Base-by-base conservation (phyloP, 208 protist genomes). In the Leishmania braziliensis region DNA sequence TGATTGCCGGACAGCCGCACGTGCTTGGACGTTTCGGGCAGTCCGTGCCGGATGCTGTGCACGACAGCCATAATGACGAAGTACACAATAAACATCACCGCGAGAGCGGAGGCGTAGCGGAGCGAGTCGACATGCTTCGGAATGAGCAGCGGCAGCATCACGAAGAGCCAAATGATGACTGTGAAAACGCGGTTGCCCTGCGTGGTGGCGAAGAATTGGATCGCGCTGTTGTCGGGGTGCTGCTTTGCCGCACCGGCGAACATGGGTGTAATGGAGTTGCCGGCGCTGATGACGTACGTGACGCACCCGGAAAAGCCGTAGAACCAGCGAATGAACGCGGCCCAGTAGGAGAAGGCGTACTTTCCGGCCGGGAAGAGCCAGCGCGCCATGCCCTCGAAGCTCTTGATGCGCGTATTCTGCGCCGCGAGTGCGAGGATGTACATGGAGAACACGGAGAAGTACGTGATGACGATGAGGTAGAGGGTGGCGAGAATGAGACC, bases 41-140 rank as follows among this genome's bases (percentile, higher is more conserved):
- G 54, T 0, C 86, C 83, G 75, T 89, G 50, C 20, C 74, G 78
- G 81, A 77, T 83, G 77, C 84, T 88, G 81, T 90, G 86, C 26
- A 91, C 81, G 23, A 84, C 78, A 48, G 91, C 86, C 48, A 92
- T 77, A 51, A 95, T 78, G 63, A 80, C 75, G 36, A 89, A 86
- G 78, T 86, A 89, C 60, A 91, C 75, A 66, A 94, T 93, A 36
- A 91, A 89, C 8, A 76, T 36, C 46, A 94, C 80, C 8, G 86
- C 92, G 73, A 93, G 36, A 9, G 84, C 68, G 20, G 90, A 93
- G 43, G 89, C 77, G 79, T 92, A 90, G 39, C 90, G 88, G 18
- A 95, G 89, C 12, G 90, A 91, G 84, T 95, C 88, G 78, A 95
- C 82, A 56, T 89, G 79, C 78, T 92, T 92, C 33, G 89, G 90